Base-by-base conservation (phyloP, 208 protist species). In the Trypanosoma congolense region DNA sequence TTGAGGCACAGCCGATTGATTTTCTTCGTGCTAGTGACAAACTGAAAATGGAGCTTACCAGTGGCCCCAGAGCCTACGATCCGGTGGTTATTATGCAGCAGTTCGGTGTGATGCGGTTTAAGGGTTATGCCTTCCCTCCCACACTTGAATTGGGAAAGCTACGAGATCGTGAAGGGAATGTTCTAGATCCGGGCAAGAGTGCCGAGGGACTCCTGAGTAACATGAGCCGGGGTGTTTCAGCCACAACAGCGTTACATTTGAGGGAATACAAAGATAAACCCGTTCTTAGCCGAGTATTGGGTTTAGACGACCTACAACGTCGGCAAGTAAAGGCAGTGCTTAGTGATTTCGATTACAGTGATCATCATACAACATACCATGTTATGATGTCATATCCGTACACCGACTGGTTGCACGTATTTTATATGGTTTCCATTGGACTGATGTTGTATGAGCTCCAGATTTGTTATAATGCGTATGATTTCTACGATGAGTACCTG, bases 331-430 rank as follows among this genome's bases (percentile, higher is more conserved):
- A 82, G 22, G 87, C 77, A 60, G 90, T 91, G 81, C 75, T 91
- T 29, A 87, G 77, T 2, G 87, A 94, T 57, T 90, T 92, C 58
- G 83, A 91, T 56, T 77, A 90, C 65, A 59, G 49, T 5, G 82
- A 94, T 65, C 70, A 79, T 26, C 63, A 86, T 48, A 90, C 75
- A 21, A 55, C 83, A 25, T 91, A 91, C 47, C 87, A 94, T 55
- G 82, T 94, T 9, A 91, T 94, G 87, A 86, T 90, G 82, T 81
- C 83, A n/a, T 94, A 94, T 59, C 87, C 87, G 9, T 94, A 94
- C 73, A 82, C 82, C 9, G 81, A 94, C 40, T 91, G 83, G 83
- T 29, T 90, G 3, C 83, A 94, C 48, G 82, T 70, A 16, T 77
- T 94, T 36, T 90, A 87, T 59, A 89, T 91, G 78, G 64, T 85